phyloP scores from a whole-genome alignment of 1,139 yeast species.

The Taphrina pruni region DNA sequence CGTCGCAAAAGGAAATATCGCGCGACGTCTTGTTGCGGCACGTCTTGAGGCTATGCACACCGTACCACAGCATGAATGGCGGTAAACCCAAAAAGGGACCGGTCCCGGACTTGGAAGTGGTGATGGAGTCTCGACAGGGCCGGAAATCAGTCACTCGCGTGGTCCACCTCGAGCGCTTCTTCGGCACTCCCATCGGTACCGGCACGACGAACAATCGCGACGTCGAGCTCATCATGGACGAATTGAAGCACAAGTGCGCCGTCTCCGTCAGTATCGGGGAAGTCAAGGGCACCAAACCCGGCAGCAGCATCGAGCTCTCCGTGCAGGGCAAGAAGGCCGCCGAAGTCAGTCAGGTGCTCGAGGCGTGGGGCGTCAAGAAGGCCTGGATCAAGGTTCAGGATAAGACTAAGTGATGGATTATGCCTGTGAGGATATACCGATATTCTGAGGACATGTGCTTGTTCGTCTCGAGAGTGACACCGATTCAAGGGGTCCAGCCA shows the following conservation, averaged over 20 bases:
- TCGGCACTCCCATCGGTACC: background rate
- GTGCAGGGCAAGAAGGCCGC: conserved; percentile 27
- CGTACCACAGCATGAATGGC: conserved; percentile 12
- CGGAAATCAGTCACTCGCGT: conserved; percentile 13
- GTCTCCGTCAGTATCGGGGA: conserved; percentile 20
- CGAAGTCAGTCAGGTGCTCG: conserved; percentile 5
- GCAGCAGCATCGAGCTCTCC: conserved; percentile 18
- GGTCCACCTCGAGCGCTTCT: conserved; percentile 20
- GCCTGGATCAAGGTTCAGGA: conserved; percentile 20
- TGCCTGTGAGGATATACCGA: too few species aligned
- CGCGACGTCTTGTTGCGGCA: conserved; percentile 9
- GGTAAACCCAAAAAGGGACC: conserved; percentile 15
- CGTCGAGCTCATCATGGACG: conserved; percentile 13
- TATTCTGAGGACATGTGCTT: too few species aligned
- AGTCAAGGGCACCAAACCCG: conserved; percentile 19
- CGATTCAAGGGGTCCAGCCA: too few species aligned
- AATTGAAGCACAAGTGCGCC: conserved; percentile 24
- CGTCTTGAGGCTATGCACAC: background rate
- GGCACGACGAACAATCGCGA: too few species aligned
- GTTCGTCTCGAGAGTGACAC: too few species aligned
- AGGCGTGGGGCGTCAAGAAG: conserved; percentile 13
- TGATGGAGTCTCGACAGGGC: conserved; percentile 14
- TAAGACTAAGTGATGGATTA: conserved; percentile 5
- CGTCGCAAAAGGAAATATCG: conserved; percentile 8
- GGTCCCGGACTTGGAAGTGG: conserved; percentile 17